Conservation (phyloP, 495 filamentous ascomycete species). For the Podospora sp. region DNA sequence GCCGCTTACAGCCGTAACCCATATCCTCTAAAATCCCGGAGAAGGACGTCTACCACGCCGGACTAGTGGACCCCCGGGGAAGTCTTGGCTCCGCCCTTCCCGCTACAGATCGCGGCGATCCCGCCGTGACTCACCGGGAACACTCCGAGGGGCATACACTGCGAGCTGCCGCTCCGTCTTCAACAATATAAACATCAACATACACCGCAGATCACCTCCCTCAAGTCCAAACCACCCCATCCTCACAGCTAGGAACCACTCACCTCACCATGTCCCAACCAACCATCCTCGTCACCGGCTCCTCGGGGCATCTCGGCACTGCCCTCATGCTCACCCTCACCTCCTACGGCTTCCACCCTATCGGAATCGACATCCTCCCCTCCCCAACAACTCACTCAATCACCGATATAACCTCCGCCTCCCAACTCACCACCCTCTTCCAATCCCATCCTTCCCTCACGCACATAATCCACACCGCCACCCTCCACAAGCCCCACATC, state of each 20-base stretch:
- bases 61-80: background rate
- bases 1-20: background rate
- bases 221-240: too few species aligned
- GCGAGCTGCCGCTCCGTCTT: too few species aligned
- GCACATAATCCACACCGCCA: slow-evolving; percentile 38
- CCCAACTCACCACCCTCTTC: slow-evolving; percentile 26
- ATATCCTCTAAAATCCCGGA: background rate
- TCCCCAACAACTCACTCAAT: slow-evolving; percentile 27
- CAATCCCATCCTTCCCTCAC: slow-evolving; percentile 10
- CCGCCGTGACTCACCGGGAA: background rate
- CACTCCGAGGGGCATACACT: background rate
- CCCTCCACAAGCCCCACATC: slow-evolving; percentile 39
- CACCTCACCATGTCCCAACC: slow-evolving; percentile 13
- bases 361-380: slow-evolving; percentile 35
- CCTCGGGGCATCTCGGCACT: slow-evolving; percentile 36
- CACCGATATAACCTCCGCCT: slow-evolving; percentile 28
- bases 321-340: slow-evolving; percentile 36
- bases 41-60: background rate
- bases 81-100: background rate
- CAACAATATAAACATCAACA: too few species aligned
- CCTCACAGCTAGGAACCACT: too few species aligned
- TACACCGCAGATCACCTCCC: background rate
- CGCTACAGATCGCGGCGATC: background rate
- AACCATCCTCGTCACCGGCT: slow-evolving; percentile 38
- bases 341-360: slow-evolving; percentile 26